Conservation (phyloP, 768 basidiomycete genomes). For the Phylloporus sp. region DNA sequence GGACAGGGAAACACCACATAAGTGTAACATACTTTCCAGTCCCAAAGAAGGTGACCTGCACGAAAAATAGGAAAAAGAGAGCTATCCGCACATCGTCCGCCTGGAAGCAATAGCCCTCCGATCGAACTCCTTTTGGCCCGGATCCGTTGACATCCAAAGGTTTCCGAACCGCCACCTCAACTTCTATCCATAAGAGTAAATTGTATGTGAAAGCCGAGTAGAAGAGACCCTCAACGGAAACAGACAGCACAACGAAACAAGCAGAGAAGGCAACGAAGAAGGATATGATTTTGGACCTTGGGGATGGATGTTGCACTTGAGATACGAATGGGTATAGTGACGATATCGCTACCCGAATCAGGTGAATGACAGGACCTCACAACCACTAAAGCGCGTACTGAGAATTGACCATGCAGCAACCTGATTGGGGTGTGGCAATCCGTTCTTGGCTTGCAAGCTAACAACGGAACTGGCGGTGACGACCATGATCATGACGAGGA, state of each 20-base stretch:
- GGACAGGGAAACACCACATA: not conserved
- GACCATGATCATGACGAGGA: constrained; percentile 45
- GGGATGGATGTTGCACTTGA: constrained; percentile 32
- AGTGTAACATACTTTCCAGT: constrained; percentile 64
- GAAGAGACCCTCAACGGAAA: constrained; percentile 79
- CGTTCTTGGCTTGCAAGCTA: constrained; percentile 61
- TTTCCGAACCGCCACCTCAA: constrained; percentile 43
- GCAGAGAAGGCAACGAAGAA: constrained; percentile 72
- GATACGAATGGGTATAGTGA: constrained; percentile 50
- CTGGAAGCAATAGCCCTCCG: constrained; percentile 40
- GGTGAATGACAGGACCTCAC: not conserved
- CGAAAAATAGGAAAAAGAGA: constrained; percentile 80
- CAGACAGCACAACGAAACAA: constrained; percentile 75
- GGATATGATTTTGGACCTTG: constrained; percentile 50
- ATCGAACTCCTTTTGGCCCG: not conserved
- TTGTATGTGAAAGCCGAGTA: constrained; percentile 65
- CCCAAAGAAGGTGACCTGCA: constrained; percentile 84
- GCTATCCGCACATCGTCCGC: constrained; percentile 69
- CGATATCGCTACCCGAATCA: constrained; percentile 45
- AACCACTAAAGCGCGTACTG: constrained; percentile 38
- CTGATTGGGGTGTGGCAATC: constrained; percentile 61
- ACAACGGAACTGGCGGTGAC: constrained; percentile 56
- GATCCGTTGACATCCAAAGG: not conserved
- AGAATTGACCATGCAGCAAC: constrained; percentile 61
- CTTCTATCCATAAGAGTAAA: constrained; percentile 62